Percentiles rank a stretch among this genome's conserved stretches.
Evolutionary conservation across 371 early-diverging fungal species (phyloP).

Genomic region (Nematocida ironsii): DNA sequence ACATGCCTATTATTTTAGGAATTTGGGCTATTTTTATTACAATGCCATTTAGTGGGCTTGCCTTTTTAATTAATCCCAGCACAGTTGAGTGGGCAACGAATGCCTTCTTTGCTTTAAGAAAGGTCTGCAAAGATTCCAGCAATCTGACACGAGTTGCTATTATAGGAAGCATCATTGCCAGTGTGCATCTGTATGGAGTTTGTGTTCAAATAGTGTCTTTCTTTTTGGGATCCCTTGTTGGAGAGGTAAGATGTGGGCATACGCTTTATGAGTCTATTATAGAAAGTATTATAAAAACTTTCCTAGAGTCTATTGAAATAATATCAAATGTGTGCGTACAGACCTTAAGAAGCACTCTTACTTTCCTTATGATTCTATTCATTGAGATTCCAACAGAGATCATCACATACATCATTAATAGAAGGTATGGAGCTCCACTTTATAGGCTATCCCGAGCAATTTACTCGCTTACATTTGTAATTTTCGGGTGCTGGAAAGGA

Average conservation of each 20-base stretch:
- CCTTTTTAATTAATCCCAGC: not conserved
- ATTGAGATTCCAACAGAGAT: not conserved
- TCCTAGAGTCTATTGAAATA: slow-evolving; percentile 21
- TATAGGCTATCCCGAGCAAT: not conserved
- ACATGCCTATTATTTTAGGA: not conserved
- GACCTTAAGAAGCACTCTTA: not conserved
- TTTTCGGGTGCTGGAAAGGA: not conserved
- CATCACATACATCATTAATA: not conserved
- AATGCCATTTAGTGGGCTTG: slow-evolving; percentile 2
- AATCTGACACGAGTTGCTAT: not conserved
- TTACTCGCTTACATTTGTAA: not conserved
- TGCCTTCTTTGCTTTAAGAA: not conserved
- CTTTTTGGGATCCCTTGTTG: slow-evolving; percentile 17
- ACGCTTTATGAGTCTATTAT: not conserved
- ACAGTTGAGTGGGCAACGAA: not conserved
- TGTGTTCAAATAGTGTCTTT: not conserved
- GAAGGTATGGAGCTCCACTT: not conserved
- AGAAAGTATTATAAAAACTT: slow-evolving; percentile 1
- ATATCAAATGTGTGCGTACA: not conserved
- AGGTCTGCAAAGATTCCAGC: not conserved
- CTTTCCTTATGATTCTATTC: not conserved
- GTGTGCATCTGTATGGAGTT: not conserved
- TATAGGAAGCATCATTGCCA: not conserved
- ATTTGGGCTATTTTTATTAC: slow-evolving; percentile 9
- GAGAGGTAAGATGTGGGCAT: slow-evolving; percentile 15